phyloP scores from a whole-genome alignment of 2,329 filamentous ascomycete species.

The Talaromyces sp. region DNA sequence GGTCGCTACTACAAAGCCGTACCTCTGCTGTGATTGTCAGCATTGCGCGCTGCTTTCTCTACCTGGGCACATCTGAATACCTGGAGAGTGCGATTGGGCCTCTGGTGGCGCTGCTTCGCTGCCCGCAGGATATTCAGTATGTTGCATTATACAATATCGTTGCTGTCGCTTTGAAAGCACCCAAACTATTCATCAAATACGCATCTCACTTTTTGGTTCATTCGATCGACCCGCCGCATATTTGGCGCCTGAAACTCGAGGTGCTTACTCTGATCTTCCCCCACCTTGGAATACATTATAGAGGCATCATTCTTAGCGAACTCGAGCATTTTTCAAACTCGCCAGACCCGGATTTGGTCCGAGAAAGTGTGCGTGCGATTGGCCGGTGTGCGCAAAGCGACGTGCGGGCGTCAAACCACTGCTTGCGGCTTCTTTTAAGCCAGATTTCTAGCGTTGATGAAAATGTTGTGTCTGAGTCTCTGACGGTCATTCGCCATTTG shows the following conservation, averaged over 20 bases:
- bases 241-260: conserved; percentile 91
- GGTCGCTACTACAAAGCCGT: conserved; percentile 80
- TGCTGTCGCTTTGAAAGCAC: conserved; percentile 73
- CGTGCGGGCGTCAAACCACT: conserved; percentile 64
- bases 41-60: conserved; percentile 76
- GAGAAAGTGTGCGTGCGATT: conserved; percentile 86
- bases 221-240: conserved; percentile 68
- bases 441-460: conserved; percentile 87
- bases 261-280: conserved; percentile 87
- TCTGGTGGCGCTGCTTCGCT: conserved; percentile 76
- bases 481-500: conserved; percentile 91
- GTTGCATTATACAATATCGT: conserved; percentile 92
- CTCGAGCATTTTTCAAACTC: conserved; percentile 85
- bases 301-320: conserved; percentile 84
- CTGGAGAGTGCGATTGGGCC: conserved; percentile 73
- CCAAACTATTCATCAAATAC: conserved; percentile 79
- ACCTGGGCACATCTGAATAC: conserved; percentile 74
- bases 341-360: conserved; percentile 69
- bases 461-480: conserved; percentile 80
- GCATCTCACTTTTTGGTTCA: conserved; percentile 84
- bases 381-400: conserved; percentile 86
- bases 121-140: conserved; percentile 80
- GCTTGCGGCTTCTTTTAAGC: conserved; percentile 72
- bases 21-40: conserved; percentile 90
- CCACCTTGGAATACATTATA: conserved; percentile 66